Evolutionary conservation across 2,329 filamentous ascomycete genomes (phyloP), one percentile per base, ranked within the genome.

Genomic region (Alternaria consortialis): DNA sequence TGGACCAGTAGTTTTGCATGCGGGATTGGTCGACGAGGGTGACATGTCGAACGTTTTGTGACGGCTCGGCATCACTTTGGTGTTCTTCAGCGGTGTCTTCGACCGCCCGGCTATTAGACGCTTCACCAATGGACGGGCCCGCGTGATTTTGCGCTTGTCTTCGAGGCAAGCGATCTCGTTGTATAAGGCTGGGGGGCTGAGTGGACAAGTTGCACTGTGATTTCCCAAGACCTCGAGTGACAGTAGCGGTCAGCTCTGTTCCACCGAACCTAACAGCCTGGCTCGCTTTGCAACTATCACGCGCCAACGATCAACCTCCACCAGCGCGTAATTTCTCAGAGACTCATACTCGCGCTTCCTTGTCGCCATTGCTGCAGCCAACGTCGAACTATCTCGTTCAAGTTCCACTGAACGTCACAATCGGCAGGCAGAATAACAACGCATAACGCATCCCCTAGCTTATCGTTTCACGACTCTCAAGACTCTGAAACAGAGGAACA

Each of bases 401-500:
- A 23, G 32, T 27, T 46, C 34, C 46, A 47, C 53, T 27, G 60
- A 46, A 51, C 57, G 40, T 50, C 42, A 27, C 43, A 15, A 31
- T 25, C 31, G 39, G 46, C 42, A 58, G 34, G 54, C 52, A 60
- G 56, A 59, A 31, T 53, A 44, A 53, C 60, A 47, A 61, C 59
- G 64, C 64, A 66, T 67, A 64, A 56, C 55, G 42, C 56, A 39
- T 55, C 47, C 40, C 53, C 58, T 44, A 62, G 60, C 58, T 53
- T 44, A 32, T 32, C 20, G 70, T 71, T 72, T 71, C 70, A 69
- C 56, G 23, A 52, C 47, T 39, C 48, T 53, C 44, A 47, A 48
- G 51, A 43, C 13, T 47, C 66, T 71, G 72, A 73, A 72, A 73
- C 71, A 37, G 53, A 65, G 62, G 62, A 60, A 66, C 48, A 62